These are phyloP conservation scores for Botrytis squamosa DNA, from an alignment of 2,329 filamentous ascomycete species.

Conservation along the genomic window DNA sequence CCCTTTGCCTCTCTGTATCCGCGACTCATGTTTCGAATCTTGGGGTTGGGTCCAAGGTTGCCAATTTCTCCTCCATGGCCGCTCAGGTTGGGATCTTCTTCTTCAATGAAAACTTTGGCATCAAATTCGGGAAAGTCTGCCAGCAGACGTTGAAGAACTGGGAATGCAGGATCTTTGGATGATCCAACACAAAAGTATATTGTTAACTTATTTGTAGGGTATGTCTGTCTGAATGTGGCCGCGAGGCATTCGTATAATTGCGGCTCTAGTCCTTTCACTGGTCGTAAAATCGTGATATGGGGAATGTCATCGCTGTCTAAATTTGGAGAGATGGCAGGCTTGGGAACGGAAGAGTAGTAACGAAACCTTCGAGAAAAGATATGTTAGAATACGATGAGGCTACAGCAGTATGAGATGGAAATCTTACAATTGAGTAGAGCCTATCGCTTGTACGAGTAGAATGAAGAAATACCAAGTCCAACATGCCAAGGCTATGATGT, in stretches of 20 bases:
- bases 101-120: constrained; percentile 73
- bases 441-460: constrained; percentile 54
- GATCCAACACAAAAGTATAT: constrained; percentile 81
- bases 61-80: constrained; percentile 49
- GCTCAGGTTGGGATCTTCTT: constrained; percentile 71
- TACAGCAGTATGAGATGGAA: not conserved
- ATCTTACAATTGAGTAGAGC: constrained; percentile 54
- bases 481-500: constrained; percentile 46
- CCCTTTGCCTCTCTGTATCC: constrained; percentile 86
- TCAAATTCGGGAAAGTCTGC: constrained; percentile 71
- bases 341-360: constrained; percentile 51
- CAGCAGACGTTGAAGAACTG: constrained; percentile 69
- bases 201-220: constrained; percentile 72
- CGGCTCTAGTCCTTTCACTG: constrained; percentile 88
- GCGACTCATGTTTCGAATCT: constrained; percentile 93
- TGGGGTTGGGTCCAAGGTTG: constrained; percentile 90
- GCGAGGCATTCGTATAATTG: constrained; percentile 89
- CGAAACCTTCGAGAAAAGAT: constrained; percentile 46
- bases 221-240: constrained; percentile 78
- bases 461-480: constrained; percentile 55
- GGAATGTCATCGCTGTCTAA: constrained; percentile 60
- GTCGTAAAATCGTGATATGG: constrained; percentile 86
- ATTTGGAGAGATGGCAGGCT: constrained; percentile 51
- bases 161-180: constrained; percentile 71
- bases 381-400: not conserved